These are phyloP conservation scores for Narthecium ossifragum DNA, from an alignment of 106 monocot genomes.

Conservation along the genomic window DNA sequence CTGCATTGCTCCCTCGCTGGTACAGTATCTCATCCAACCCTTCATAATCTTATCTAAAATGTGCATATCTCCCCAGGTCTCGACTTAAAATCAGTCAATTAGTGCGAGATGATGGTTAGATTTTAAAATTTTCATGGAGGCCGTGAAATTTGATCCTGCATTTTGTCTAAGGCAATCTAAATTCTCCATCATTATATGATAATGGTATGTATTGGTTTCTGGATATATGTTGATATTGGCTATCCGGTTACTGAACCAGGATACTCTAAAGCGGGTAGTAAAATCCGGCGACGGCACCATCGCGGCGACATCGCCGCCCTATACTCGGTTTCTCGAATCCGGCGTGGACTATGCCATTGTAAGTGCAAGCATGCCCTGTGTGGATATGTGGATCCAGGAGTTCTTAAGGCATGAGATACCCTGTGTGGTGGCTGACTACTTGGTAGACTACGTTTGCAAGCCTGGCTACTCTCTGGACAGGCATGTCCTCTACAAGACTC, in stretches of 20 bases:
- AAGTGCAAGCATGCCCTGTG: slow-evolving; percentile 40
- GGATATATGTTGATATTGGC: too few species aligned
- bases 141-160: too few species aligned
- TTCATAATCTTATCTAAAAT: too few species aligned
- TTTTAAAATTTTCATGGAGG: too few species aligned
- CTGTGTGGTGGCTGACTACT: slow-evolving; percentile 67
- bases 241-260: slow-evolving; percentile 42
- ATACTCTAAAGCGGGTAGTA: slow-evolving; percentile 67
- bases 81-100: too few species aligned
- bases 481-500: slow-evolving; percentile 66
- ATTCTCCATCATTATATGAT: too few species aligned
- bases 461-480: slow-evolving; percentile 49
- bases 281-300: slow-evolving; percentile 84
- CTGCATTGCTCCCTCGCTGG: slow-evolving; percentile 81
- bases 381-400: slow-evolving; percentile 73
- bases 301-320: slow-evolving; percentile 88
- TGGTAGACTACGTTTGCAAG: slow-evolving; percentile 75
- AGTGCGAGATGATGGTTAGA: too few species aligned
- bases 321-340: slow-evolving; percentile 58
- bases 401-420: slow-evolving; percentile 73
- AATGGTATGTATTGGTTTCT: too few species aligned
- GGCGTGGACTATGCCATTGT: slow-evolving; percentile 65
- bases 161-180: too few species aligned
- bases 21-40: too few species aligned
- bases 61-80: too few species aligned